Conservation (phyloP, 2,329 filamentous ascomycete species). For the Moelleriella libera region DNA sequence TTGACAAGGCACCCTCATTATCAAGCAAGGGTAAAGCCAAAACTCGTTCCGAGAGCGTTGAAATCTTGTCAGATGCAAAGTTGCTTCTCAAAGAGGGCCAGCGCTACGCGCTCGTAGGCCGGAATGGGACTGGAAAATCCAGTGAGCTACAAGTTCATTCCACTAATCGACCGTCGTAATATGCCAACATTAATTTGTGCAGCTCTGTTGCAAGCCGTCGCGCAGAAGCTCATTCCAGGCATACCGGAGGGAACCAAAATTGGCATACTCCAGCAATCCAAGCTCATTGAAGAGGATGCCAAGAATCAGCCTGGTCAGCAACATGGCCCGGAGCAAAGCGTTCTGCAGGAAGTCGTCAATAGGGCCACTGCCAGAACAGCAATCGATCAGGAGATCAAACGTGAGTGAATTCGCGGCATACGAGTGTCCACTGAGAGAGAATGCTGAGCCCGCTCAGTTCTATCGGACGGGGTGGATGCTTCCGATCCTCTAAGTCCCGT, state of each 20-base stretch:
- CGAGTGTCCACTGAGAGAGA: too few species aligned
- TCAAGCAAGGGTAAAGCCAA: constrained; percentile 34
- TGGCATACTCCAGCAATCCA: constrained; percentile 56
- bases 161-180: too few species aligned
- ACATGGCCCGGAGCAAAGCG: constrained; percentile 18
- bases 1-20: constrained; percentile 19
- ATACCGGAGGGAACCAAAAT: constrained; percentile 53
- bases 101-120: constrained; percentile 64
- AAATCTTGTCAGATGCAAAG: constrained; percentile 57
- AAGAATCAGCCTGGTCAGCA: constrained; percentile 5
- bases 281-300: constrained; percentile 17
- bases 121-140: constrained; percentile 75
- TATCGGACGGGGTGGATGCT: constrained; percentile 45
- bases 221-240: constrained; percentile 65
- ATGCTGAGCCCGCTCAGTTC: constrained; percentile 18
- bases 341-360: constrained; percentile 56
- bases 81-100: constrained; percentile 58
- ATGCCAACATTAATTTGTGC: background rate
- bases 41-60: constrained; percentile 33
- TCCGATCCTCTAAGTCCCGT: constrained; percentile 43
- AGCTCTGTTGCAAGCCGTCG: constrained; percentile 63
- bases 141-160: constrained; percentile 26
- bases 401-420: constrained; percentile 20
- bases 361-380: constrained; percentile 40
- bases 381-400: constrained; percentile 44